Conservation (phyloP, 176 grass and related monocot species). For the Paspalum notatum region DNA sequence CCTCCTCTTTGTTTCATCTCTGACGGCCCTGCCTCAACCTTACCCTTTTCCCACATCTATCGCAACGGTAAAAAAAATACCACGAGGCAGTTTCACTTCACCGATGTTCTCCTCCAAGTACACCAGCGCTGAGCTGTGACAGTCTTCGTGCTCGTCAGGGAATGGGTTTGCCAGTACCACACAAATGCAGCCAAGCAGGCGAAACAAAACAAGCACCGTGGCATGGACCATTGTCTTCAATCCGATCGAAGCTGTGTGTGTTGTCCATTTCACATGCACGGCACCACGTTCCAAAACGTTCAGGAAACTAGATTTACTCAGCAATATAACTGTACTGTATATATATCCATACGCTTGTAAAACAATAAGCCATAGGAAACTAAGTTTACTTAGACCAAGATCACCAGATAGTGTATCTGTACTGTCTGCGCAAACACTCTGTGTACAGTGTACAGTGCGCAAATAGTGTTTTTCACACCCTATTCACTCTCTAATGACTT, state of each 20-base stretch:
- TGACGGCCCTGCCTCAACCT: neutral
- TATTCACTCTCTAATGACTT: too few species aligned
- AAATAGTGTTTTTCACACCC: too few species aligned
- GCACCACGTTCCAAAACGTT: neutral
- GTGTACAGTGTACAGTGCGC: too few species aligned
- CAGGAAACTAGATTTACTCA: neutral
- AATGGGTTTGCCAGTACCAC: neutral
- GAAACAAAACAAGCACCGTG: neutral
- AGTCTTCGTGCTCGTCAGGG: neutral
- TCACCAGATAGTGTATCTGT: too few species aligned
- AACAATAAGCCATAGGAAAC: neutral
- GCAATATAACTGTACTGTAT: neutral
- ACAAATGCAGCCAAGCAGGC: constrained; percentile 12
- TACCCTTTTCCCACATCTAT: neutral
- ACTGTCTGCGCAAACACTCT: too few species aligned
- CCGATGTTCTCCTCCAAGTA: neutral
- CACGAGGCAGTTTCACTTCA: neutral
- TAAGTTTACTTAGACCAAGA: too few species aligned
- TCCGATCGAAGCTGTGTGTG: constrained; percentile 9
- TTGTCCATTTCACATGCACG: constrained; percentile 5
- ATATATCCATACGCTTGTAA: too few species aligned
- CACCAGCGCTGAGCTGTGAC: neutral
- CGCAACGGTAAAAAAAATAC: neutral
- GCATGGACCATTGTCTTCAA: constrained; percentile 13
- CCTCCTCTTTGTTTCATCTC: neutral